phyloP scores from a whole-genome alignment of 2,329 filamentous ascomycete species.

The Neopestalotiopsis rosae region DNA sequence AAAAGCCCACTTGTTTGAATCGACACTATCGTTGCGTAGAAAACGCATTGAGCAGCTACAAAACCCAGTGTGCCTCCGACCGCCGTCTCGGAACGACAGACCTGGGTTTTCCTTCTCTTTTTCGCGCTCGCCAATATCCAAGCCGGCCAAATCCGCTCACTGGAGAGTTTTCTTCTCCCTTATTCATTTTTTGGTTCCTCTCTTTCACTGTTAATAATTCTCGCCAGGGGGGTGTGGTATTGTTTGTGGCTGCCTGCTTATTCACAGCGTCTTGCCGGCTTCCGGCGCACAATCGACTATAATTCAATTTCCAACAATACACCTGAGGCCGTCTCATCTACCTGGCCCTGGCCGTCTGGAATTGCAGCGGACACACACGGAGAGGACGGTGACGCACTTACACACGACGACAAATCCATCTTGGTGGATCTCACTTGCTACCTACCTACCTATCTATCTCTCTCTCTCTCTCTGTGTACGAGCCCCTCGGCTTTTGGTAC shows the following conservation, averaged over 20 bases:
- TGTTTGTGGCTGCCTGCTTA: background rate
- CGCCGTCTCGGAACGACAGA: background rate
- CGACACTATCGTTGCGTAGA: constrained; percentile 15
- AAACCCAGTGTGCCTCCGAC: constrained; percentile 5
- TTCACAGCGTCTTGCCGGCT: background rate
- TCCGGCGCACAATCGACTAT: background rate
- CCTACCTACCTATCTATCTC: background rate
- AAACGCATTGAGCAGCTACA: constrained; percentile 13
- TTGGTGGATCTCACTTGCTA: background rate
- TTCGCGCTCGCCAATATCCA: background rate
- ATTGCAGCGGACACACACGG: constrained; percentile 1
- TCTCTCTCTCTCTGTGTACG: background rate
- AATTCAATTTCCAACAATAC: constrained; percentile 5
- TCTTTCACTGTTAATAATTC: constrained; percentile 1
- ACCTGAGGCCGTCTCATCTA: constrained; percentile 2
- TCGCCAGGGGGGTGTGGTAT: background rate
- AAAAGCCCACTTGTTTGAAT: constrained; percentile 6
- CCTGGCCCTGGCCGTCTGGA: constrained; percentile 5
- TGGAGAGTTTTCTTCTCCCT: background rate
- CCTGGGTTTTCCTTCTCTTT: background rate
- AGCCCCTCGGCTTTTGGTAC: background rate
- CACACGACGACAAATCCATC: constrained; percentile 12
- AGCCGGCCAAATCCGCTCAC: background rate
- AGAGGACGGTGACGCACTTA: constrained; percentile 10
- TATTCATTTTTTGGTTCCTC: background rate